Evolutionary conservation across 2,329 filamentous ascomycete species (phyloP).

Genomic region (Aureobasidium sp.): DNA sequence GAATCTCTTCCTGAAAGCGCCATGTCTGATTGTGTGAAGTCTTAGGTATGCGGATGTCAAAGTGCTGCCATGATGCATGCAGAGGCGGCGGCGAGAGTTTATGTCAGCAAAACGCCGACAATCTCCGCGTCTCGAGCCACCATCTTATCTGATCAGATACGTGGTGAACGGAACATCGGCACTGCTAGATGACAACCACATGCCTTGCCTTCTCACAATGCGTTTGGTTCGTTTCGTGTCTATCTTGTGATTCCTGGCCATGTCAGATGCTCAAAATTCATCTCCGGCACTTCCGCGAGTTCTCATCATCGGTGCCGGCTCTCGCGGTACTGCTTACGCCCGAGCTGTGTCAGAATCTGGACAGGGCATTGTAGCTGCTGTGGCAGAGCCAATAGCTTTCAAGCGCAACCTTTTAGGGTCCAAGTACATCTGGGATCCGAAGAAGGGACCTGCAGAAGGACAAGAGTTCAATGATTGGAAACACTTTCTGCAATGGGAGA

Average conservation of each 20-base stretch:
- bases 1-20: slow-evolving; percentile 1
- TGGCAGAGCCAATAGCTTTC: slow-evolving; percentile 74
- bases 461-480: slow-evolving; percentile 69
- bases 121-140: neutral
- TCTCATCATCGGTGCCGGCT: slow-evolving; percentile 76
- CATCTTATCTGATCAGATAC: slow-evolving; percentile 3
- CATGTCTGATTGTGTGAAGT: neutral
- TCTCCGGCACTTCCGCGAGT: slow-evolving; percentile 42
- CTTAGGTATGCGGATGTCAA: neutral
- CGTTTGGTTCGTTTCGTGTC: too few species aligned
- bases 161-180: neutral
- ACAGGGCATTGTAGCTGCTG: slow-evolving; percentile 63
- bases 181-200: neutral
- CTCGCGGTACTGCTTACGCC: slow-evolving; percentile 69
- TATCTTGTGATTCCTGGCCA: neutral
- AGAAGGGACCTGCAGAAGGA: slow-evolving; percentile 44
- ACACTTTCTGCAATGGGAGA: slow-evolving; percentile 69
- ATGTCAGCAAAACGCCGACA: slow-evolving; percentile 12
- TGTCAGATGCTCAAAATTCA: neutral
- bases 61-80: neutral
- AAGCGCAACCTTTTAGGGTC: slow-evolving; percentile 66
- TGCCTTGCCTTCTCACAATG: neutral
- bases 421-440: slow-evolving; percentile 63
- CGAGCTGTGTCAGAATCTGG: slow-evolving; percentile 58
- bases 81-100: neutral